Evolutionary conservation across 2,329 filamentous ascomycete genomes (phyloP).

Genomic region (Colletotrichum scovillei): DNA sequence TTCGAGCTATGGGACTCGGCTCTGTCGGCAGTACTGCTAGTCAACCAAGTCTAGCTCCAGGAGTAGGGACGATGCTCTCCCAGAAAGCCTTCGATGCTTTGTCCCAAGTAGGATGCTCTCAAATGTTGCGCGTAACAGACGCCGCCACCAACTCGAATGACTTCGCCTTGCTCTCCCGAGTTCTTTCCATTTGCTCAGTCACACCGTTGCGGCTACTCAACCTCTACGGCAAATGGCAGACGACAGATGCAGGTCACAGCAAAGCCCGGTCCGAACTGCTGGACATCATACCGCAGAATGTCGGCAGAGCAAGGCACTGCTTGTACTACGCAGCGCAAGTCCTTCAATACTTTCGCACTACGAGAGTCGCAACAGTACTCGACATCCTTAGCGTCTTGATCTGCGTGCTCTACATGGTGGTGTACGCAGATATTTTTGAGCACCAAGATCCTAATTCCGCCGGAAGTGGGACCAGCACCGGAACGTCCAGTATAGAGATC

Average conservation of each 20-base stretch:
- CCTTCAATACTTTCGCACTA: not conserved
- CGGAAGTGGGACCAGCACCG: not conserved
- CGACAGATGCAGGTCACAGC: not conserved
- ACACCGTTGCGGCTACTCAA: not conserved
- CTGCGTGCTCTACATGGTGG: not conserved
- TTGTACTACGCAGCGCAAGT: not conserved
- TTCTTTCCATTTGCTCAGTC: not conserved
- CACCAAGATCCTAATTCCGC: not conserved
- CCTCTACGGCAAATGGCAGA: not conserved
- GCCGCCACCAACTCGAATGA: not conserved
- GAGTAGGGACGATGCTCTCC: not conserved
- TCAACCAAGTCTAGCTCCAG: not conserved
- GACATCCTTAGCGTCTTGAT: not conserved
- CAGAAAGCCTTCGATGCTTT: not conserved
- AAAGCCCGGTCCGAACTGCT: not conserved
- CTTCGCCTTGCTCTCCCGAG: not conserved
- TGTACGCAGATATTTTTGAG: not conserved
- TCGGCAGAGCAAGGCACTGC: not conserved
- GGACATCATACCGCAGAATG: not conserved
- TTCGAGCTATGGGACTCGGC: slow-evolving; percentile 1
- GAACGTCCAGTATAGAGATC: not conserved
- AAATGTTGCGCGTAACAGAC: not conserved
- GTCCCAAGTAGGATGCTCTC: not conserved
- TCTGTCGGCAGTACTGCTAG: not conserved
- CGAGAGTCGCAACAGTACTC: not conserved